Base-by-base conservation (phyloP, 768 basidiomycete genomes). In the Phaeotremella fagi region DNA sequence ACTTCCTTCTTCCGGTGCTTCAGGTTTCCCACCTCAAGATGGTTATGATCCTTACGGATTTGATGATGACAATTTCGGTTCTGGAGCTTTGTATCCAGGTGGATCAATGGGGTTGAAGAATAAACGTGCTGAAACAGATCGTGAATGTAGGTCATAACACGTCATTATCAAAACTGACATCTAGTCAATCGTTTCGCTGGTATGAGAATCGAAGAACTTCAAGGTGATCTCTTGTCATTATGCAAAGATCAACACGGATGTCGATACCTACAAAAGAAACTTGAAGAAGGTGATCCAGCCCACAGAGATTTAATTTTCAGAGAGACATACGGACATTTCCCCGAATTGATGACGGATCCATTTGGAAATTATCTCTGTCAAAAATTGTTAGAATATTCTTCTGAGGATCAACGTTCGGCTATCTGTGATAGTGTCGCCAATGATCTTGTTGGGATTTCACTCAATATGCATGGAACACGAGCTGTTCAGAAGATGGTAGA, bases 401-500 rank as follows among this genome's bases (percentile, higher is more conserved):
- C 90, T 14, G 95, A 99, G 64, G 95, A 99, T 64, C 95, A 99
- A 68, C 84, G 94, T 52, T 92, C 90, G 69, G 80, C 90, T 28
- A 94, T 98, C 52, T 95, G 95, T 77, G 94, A 98, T 73, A 91
- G 90, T 23, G 94, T 99, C 45, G 90, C 92, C 28, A 88, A 91
- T 69, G 95, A 99, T 65, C 82, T 99, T 45, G 95, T 99, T 67
- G 90, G 86, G 72, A 98, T 99, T 70, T 95, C 91, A 28, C 80
- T 99, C 59, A 99, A 99, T 77, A 99, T 99, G 95, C 95, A 99
- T 76, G 95, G 95, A 27, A 99, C 95, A 27, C 85, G 95, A 57
- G 95, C 95, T 24, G 95, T 98, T 54, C 95, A 99, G 79, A 98
- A 98, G 79, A 98, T 98, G 94, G 95, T 99, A 59, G 95, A 99